Conservation (phyloP, 352 stramenopile genomes). For the Peronosclerospora sorghi region DNA sequence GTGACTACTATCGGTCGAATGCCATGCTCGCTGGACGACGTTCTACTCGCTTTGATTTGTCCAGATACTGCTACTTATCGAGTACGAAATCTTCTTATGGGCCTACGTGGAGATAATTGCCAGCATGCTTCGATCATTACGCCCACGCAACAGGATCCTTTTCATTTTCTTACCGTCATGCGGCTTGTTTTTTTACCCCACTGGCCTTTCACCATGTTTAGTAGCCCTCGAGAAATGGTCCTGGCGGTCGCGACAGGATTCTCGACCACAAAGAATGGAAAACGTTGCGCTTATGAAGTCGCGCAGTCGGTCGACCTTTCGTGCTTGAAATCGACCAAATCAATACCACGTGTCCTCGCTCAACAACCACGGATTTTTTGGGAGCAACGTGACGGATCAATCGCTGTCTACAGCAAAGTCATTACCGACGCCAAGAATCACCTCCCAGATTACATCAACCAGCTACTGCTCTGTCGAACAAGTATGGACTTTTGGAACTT, state of each 20-base stretch:
- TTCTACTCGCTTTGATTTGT: slow-evolving; percentile 13
- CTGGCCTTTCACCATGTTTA: slow-evolving; percentile 19
- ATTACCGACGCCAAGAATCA: slow-evolving; percentile 14
- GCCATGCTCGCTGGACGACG: slow-evolving; percentile 15
- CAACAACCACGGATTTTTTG: slow-evolving; percentile 15
- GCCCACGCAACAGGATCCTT: slow-evolving; percentile 6
- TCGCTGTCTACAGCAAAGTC: slow-evolving; percentile 16
- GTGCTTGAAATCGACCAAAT: not conserved
- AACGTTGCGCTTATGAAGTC: slow-evolving; percentile 15
- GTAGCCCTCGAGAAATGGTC: slow-evolving; percentile 12
- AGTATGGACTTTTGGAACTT: slow-evolving; percentile 14
- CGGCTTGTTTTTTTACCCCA: slow-evolving; percentile 14
- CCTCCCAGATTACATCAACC: slow-evolving; percentile 10
- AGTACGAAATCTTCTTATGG: slow-evolving; percentile 17
- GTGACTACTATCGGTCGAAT: slow-evolving; percentile 14
- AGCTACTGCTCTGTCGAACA: slow-evolving; percentile 8
- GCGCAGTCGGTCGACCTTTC: slow-evolving; percentile 11
- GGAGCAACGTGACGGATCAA: slow-evolving; percentile 6
- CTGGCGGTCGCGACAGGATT: slow-evolving; percentile 9
- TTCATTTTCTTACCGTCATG: slow-evolving; percentile 11
- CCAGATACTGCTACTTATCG: slow-evolving; percentile 6
- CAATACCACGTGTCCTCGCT: slow-evolving; percentile 4
- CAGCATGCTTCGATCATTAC: slow-evolving; percentile 8
- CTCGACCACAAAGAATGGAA: too few relatives aligned
- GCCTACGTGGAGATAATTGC: slow-evolving; percentile 15